Conservation (phyloP, 2,329 filamentous ascomycete genomes). For the Fusarium pseudograminearum region DNA sequence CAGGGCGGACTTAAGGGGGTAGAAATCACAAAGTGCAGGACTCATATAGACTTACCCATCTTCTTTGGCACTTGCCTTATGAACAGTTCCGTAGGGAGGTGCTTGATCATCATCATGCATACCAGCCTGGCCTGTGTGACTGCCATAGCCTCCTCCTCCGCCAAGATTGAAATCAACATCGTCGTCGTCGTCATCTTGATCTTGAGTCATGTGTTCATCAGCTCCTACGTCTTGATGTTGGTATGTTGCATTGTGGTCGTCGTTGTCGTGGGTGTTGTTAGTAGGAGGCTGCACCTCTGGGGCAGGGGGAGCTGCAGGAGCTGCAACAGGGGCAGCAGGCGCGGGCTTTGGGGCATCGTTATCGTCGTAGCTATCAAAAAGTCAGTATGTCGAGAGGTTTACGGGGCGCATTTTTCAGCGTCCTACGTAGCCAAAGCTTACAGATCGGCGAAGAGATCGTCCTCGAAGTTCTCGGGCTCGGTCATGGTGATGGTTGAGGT, state of each 20-base stretch:
- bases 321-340: constrained; percentile 49
- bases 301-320: constrained; percentile 37
- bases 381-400: constrained; percentile 11
- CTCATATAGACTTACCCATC: constrained; percentile 56
- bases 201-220: constrained; percentile 59
- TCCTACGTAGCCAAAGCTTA: constrained; percentile 61
- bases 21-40: constrained; percentile 43
- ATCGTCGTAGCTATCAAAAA: constrained; percentile 71
- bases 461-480: constrained; percentile 85
- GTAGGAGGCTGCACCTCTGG: constrained; percentile 46
- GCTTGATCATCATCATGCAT: constrained; percentile 51
- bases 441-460: constrained; percentile 97
- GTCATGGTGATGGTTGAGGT: constrained; percentile 68
- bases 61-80: constrained; percentile 73
- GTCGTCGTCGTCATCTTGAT: constrained; percentile 65
- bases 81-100: constrained; percentile 54
- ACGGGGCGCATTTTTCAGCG: neutral
- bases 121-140: constrained; percentile 46
- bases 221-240: constrained; percentile 45
- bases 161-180: constrained; percentile 71
- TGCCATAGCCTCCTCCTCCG: constrained; percentile 52
- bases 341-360: constrained; percentile 63
- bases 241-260: constrained; percentile 40
- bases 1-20: constrained; percentile 22
- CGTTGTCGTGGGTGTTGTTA: constrained; percentile 44